Evolutionary conservation across 2,329 filamentous ascomycete genomes (phyloP), one percentile per base, ranked within the genome.

Genomic region (Fusarium incarnatum): DNA sequence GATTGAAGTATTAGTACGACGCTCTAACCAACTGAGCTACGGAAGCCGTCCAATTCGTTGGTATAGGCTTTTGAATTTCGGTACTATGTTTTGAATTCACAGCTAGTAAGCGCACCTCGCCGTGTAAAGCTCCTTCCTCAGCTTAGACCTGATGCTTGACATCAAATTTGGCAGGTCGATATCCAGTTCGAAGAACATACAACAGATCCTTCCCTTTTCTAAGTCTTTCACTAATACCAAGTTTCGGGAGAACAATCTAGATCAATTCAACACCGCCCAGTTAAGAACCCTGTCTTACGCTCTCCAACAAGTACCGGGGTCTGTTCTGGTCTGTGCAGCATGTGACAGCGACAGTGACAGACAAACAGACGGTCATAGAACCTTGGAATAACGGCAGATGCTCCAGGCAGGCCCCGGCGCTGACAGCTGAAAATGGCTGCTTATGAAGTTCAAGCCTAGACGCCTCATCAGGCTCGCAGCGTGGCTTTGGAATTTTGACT

Each of bases 381-480:
- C 47, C 46, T 58, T 68, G 52, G 50, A 63, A 60, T 18, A 30
- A 56, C 52, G 56, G 52, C 49, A 60, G 48, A 56, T 60, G 52
- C 52, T 56, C 49, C 32, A 63, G 56, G 64, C 61, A 63, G 56
- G 64, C 61, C 52, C 40, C 54, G 65, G 49, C 20, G 30, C 40
- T 68, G 60, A 60, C 60, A 67, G 61, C 47, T 63, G 49, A 65
- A 25, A 40, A 65, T 53, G 46, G 28, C 48, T 34, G 59, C 57
- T 68, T 54, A 60, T 53, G 49, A 68, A 50, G 56, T 58, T 53
- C 58, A 55, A 55, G 55, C 40, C 44, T 27, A 58, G 54, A 56
- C 56, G 56, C 56, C 56, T 64, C 68, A 52, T 74, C 58, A 41
- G 72, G 72, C 68, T 71, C 59, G 54, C 60, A 47, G 25, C 42